Evolutionary conservation across 2,329 filamentous ascomycete genomes (phyloP).

Genomic region (Paraconiothyrium sp.): DNA sequence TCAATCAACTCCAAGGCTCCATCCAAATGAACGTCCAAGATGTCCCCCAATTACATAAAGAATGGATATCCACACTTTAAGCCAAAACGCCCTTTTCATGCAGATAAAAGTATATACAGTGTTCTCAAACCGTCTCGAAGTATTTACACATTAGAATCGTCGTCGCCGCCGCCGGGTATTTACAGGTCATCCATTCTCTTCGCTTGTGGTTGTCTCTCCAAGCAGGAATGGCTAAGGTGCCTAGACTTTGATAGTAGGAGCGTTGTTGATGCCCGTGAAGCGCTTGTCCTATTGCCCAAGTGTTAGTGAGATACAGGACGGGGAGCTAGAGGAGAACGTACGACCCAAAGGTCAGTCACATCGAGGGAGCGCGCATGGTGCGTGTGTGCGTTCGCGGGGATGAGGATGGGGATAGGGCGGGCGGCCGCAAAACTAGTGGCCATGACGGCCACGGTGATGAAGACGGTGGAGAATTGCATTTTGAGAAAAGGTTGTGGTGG

Average conservation of each 20-base stretch:
- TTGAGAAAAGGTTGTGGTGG: conserved; percentile 1
- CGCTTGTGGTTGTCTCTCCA: not conserved
- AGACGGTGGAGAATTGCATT: conserved; percentile 19
- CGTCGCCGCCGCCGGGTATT: conserved; percentile 2
- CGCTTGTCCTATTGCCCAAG: conserved; percentile 7
- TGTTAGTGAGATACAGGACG: not conserved
- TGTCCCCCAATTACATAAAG: conserved; percentile 3
- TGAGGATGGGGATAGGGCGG: conserved; percentile 12
- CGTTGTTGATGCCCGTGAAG: conserved; percentile 13
- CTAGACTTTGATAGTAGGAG: conserved; percentile 6
- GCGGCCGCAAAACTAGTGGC: conserved; percentile 5
- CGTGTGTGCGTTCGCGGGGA: conserved; percentile 12
- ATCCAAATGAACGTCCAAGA: conserved; percentile 6
- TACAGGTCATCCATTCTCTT: not conserved
- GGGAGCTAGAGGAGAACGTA: conserved; percentile 8
- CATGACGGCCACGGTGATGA: conserved; percentile 6
- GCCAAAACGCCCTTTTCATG: conserved; percentile 10
- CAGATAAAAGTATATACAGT: conserved; percentile 13
- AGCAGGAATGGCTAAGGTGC: not conserved
- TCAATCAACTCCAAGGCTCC: conserved; percentile 1
- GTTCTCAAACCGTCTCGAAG: not conserved
- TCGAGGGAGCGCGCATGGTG: conserved; percentile 15
- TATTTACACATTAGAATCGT: conserved; percentile 14
- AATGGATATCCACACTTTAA: conserved; percentile 9
- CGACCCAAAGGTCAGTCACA: conserved; percentile 11